These are phyloP conservation scores for Heliosperma pusillum DNA, from an alignment of 148 eudicot genomes.

Conservation along the genomic window DNA sequence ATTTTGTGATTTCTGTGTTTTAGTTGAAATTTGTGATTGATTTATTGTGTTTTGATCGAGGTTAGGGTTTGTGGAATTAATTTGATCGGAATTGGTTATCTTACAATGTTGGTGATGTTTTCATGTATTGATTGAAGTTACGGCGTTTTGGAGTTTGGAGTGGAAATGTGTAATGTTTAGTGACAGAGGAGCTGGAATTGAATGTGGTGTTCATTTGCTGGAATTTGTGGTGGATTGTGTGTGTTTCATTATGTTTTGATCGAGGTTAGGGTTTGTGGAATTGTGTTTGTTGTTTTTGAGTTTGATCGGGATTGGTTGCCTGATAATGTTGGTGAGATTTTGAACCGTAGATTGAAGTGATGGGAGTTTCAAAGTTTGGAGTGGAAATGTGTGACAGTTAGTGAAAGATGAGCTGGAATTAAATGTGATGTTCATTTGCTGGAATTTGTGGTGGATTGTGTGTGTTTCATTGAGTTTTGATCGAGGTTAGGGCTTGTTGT, in stretches of 20 bases:
- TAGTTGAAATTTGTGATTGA: neutral
- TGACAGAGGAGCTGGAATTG: neutral
- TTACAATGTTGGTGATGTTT: neutral
- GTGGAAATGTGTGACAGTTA: neutral
- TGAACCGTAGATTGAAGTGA: neutral
- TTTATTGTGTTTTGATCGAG: neutral
- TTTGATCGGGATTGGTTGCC: neutral
- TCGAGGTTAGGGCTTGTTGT: neutral
- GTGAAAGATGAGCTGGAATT: neutral
- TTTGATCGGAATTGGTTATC: neutral
- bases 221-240: neutral
- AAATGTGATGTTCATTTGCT: too few relatives aligned
- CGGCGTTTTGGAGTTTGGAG: neutral
- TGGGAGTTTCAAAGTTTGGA: neutral
- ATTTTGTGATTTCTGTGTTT: neutral
- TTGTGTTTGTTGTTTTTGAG: neutral
- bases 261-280: neutral
- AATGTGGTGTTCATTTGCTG: too few relatives aligned
- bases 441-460: neutral
- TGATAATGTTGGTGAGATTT: neutral
- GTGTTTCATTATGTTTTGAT: neutral
- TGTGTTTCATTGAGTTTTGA: neutral
- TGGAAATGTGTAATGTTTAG: neutral
- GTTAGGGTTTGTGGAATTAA: slow-evolving; percentile 1
- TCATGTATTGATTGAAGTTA: neutral